These are phyloP conservation scores for Penicillium canariense DNA, from an alignment of 495 filamentous ascomycete genomes.

Conservation along the genomic window DNA sequence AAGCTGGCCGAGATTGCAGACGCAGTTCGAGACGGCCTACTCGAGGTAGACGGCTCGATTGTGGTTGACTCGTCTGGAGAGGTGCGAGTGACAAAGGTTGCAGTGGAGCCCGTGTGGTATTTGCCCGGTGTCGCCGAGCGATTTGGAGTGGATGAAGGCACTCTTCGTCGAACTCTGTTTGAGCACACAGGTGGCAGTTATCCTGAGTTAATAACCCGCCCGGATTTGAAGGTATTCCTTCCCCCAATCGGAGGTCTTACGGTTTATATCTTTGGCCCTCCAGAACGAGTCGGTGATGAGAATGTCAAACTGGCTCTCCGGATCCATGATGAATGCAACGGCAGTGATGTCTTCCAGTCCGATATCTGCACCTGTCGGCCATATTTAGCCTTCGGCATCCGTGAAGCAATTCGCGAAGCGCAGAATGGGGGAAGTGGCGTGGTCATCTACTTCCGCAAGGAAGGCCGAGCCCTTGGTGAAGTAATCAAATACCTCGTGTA, in stretches of 20 bases:
- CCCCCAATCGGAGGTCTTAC: constrained; percentile 95
- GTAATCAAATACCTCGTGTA: constrained; percentile 98
- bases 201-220: constrained; percentile 87
- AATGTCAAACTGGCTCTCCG: constrained; percentile 82
- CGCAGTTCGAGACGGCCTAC: constrained; percentile 71
- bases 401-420: constrained; percentile 94
- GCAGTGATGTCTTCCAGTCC: constrained; percentile 95
- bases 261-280: constrained; percentile 96
- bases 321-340: constrained; percentile 97
- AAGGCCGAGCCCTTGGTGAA: constrained; percentile 92
- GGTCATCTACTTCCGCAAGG: constrained; percentile 99
- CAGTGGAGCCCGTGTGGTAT: constrained; percentile 96
- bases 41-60: constrained; percentile 87
- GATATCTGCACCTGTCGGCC: constrained; percentile 98
- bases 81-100: constrained; percentile 93
- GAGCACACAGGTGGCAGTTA: constrained; percentile 94
- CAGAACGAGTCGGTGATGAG: constrained; percentile 86
- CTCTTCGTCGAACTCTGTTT: constrained; percentile 81
- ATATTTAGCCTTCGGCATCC: constrained; percentile 94
- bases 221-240: constrained; percentile 92
- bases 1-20: constrained; percentile 90
- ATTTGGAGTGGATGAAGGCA: constrained; percentile 92
- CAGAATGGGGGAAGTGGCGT: constrained; percentile 93
- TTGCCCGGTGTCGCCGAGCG: constrained; percentile 91
- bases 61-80: constrained; percentile 81